Percentiles rank a stretch among this genome's conserved stretches.
phyloP scores from a whole-genome alignment of 768 basidiomycete species.

The Podaxis rugospora region DNA sequence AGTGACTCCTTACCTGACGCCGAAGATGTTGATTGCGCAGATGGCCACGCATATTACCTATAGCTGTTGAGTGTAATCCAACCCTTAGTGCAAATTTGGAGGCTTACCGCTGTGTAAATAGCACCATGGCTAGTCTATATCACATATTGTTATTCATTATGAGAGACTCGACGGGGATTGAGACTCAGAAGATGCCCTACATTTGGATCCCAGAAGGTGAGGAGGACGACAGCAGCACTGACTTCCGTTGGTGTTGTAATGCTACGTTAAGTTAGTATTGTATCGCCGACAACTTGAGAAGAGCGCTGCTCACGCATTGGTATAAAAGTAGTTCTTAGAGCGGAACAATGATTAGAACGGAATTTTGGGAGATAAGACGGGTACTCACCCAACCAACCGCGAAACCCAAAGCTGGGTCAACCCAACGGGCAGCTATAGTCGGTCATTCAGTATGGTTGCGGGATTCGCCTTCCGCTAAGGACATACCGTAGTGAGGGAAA shows the following conservation, averaged over 20 bases:
- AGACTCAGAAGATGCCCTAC: slow-evolving; percentile 25
- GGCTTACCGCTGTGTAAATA: slow-evolving; percentile 46
- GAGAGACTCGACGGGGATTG: not conserved
- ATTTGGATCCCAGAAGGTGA: slow-evolving; percentile 69
- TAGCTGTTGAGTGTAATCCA: not conserved
- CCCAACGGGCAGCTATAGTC: slow-evolving; percentile 45
- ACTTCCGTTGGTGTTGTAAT: slow-evolving; percentile 73
- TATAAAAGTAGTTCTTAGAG: slow-evolving; percentile 38
- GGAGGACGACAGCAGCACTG: slow-evolving; percentile 63
- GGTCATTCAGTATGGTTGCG: not conserved
- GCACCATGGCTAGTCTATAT: slow-evolving; percentile 42
- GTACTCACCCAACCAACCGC: slow-evolving; percentile 49
- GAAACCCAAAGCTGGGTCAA: slow-evolving; percentile 56
- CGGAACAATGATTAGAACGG: not conserved
- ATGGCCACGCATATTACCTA: slow-evolving; percentile 51
- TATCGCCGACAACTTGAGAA: not conserved
- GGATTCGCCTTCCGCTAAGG: not conserved
- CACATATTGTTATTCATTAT: not conserved
- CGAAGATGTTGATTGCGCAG: slow-evolving; percentile 62
- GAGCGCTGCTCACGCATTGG: slow-evolving; percentile 29
- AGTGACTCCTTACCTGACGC: slow-evolving; percentile 44
- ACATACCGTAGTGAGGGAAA: slow-evolving; percentile 65
- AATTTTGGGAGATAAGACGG: not conserved
- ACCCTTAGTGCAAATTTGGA: not conserved
- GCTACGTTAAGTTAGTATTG: slow-evolving; percentile 19